Percentiles rank a stretch among this genome's conserved stretches.
Conservation (phyloP, 208 protist species). For the Trypanosoma cruzi region DNA sequence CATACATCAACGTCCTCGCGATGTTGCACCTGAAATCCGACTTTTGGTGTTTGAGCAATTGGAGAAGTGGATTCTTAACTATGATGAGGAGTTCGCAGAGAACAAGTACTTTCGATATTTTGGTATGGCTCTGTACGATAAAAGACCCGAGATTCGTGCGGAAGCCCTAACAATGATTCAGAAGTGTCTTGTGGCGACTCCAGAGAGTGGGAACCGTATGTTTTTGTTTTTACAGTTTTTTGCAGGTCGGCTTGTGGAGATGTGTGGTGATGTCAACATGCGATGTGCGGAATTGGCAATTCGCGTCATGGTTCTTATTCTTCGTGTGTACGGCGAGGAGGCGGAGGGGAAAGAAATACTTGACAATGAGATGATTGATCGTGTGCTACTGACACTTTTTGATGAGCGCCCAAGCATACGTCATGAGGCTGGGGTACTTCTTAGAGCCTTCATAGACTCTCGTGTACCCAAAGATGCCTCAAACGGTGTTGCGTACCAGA, state of each 20-base stretch:
- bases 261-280: conserved; percentile 82
- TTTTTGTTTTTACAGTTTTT: conserved; percentile 90
- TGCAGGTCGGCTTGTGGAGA: conserved; percentile 77
- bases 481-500: conserved; percentile 47
- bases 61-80: conserved; percentile 77
- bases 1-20: conserved; percentile 82
- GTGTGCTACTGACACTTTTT: conserved; percentile 77
- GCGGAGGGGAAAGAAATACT: conserved; percentile 67
- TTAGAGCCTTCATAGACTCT: conserved; percentile 87
- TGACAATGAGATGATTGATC: conserved; percentile 82
- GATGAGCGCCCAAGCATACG: conserved; percentile 90
- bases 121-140: conserved; percentile 90
- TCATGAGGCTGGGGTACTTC: conserved; percentile 74
- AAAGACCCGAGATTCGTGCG: conserved; percentile 72
- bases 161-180: conserved; percentile 82
- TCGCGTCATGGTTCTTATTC: conserved; percentile 73
- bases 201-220: conserved; percentile 70
- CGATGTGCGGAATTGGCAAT: conserved; percentile 87
- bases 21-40: conserved; percentile 86
- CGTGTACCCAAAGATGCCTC: conserved; percentile 55
- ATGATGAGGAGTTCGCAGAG: conserved; percentile 77
- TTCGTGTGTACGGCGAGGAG: conserved; percentile 60
- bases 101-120: conserved; percentile 93
- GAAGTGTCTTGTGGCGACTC: conserved; percentile 51
- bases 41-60: conserved; percentile 70